Base-by-base conservation (phyloP, 495 filamentous ascomycete genomes). In the Talaromyces adpressus region DNA sequence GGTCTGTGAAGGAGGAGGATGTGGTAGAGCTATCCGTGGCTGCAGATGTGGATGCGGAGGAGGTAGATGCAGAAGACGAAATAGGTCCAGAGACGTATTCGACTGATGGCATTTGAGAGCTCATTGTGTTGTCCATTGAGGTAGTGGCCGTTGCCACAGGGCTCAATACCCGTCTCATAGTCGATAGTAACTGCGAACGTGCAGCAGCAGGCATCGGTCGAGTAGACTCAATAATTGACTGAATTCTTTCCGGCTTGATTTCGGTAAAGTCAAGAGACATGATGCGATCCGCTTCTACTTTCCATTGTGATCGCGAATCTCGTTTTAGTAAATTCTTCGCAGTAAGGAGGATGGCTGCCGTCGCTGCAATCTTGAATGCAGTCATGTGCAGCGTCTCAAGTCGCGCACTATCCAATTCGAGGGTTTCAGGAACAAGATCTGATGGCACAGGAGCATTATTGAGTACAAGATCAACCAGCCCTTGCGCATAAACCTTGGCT, bases 261-360 rank as follows among this genome's bases (percentile, higher is more conserved):
- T 86, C 82, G 16, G 79, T 76, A 57, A 85, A 78, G 60, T 85
- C 78, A 49, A 85, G 70, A 3, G 79, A 79, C 57, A 89, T 78
- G 64, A 97, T 87, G 5, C 93, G 87, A 36, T 86, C 83, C 0
- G 93, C 91, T 68, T 98, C 92, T 9, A 82, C 79, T 74, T 90
- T 93, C 95, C 95, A 98, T 56, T 91, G 89, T 2, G 84, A 86
- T 32, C 94, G 88, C 20, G 92, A 89, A 72, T 98, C 93, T 22
- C 94, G 89, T 74, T 95, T 96, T 53, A 98, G 86, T 11, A 97
- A 81, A 70, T 96, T 98, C 80, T 98, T 98, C 67, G 90, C 91
- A 1, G 95, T 95, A 34, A 98, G 74, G 6, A 96, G 80, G 61
- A 98, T 92, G 22, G 87, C 83, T 18, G 91, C 90, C 7, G 92